Conservation (phyloP, 768 basidiomycete species). For the Pleurotus ostreatus region DNA sequence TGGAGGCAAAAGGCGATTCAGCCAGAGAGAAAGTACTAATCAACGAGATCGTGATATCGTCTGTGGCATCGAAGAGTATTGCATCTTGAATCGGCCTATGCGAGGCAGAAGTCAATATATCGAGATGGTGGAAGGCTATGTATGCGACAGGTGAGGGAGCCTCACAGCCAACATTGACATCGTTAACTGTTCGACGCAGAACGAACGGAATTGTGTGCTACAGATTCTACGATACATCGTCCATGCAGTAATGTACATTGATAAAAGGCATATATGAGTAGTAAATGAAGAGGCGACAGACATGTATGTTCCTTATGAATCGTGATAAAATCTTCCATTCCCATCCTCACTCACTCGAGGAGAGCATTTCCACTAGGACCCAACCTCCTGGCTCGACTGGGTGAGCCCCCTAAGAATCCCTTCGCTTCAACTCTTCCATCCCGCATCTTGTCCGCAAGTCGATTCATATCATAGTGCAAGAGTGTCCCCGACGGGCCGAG, state of each 20-base stretch:
- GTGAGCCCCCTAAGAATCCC: background rate
- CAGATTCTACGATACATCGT: too few species aligned
- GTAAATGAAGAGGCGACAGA: too few species aligned
- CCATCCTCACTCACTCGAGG: background rate
- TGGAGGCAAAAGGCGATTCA: conserved; percentile 27
- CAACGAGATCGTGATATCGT: conserved; percentile 69
- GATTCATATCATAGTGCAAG: conserved; percentile 3
- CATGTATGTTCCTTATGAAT: too few species aligned
- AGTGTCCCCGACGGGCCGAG: background rate
- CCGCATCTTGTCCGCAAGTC: background rate
- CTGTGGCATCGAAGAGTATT: conserved; percentile 81
- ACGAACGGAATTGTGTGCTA: too few species aligned
- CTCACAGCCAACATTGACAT: too few species aligned
- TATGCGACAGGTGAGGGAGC: too few species aligned
- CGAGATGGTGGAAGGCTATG: too few species aligned
- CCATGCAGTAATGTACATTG: too few species aligned
- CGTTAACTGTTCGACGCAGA: too few species aligned
- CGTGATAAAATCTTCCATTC: too few species aligned
- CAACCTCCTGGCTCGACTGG: background rate
- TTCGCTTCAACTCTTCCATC: background rate
- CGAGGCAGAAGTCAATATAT: background rate
- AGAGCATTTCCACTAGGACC: background rate
- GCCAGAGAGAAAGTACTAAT: conserved; percentile 37
- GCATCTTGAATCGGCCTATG: conserved; percentile 18
- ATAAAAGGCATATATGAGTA: too few species aligned